phyloP scores from a whole-genome alignment of 2,329 filamentous ascomycete genomes.

The Clonostachys sp. region DNA sequence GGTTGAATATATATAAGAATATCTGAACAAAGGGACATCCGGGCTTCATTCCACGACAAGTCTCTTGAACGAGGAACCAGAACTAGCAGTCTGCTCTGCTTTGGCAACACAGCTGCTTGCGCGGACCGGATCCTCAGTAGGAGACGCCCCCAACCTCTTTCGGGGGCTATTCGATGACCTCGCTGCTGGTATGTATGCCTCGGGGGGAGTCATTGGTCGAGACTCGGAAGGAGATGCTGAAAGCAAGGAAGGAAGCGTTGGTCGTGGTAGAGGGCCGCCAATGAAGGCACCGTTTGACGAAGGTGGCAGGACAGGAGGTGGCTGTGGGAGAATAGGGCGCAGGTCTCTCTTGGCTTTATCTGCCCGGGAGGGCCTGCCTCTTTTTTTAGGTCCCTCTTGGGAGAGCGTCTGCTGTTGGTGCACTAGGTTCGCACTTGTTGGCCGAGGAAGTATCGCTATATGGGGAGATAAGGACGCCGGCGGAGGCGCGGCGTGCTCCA shows the following conservation, averaged over 20 bases:
- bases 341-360: slow-evolving; percentile 29
- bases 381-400: slow-evolving; percentile 25
- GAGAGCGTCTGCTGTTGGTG: slow-evolving; percentile 3
- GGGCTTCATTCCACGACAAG: too few relatives aligned
- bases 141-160: background rate
- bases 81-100: too few relatives aligned
- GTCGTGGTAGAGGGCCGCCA: background rate
- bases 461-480: slow-evolving; percentile 9
- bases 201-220: slow-evolving; percentile 3
- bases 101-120: too few relatives aligned
- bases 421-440: slow-evolving; percentile 5
- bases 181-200: background rate
- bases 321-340: slow-evolving; percentile 22
- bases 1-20: too few relatives aligned
- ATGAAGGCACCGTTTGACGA: background rate
- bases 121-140: too few relatives aligned
- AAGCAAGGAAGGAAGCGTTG: background rate
- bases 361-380: slow-evolving; percentile 38
- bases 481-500: background rate
- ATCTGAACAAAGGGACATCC: too few relatives aligned
- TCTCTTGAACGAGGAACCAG: too few relatives aligned
- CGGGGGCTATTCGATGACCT: background rate
- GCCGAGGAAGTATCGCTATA: slow-evolving; percentile 10
- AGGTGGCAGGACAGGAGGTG: slow-evolving; percentile 1
- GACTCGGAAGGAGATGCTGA: background rate